These are phyloP conservation scores for Ganoderma leucocontextum DNA, from an alignment of 1,284 basidiomycete species.

Conservation along the genomic window DNA sequence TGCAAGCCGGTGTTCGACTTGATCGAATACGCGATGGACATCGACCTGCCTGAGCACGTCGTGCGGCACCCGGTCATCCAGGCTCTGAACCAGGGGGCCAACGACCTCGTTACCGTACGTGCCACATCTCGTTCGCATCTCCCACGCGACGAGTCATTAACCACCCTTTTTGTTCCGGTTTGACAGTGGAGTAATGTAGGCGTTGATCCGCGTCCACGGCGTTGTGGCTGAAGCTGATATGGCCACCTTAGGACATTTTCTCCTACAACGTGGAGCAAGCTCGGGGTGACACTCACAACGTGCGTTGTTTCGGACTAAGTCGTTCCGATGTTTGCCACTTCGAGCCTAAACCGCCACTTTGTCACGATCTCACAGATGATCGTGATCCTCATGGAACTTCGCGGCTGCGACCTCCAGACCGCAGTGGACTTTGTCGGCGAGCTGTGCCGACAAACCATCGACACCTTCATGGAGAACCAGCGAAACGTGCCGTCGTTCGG, in stretches of 20 bases:
- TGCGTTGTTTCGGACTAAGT: slow-evolving; percentile 24
- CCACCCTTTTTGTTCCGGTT: neutral
- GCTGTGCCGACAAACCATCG: slow-evolving; percentile 44
- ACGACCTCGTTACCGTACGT: slow-evolving; percentile 48
- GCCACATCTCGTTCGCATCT: neutral
- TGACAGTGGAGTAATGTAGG: slow-evolving; percentile 49
- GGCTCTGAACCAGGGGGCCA: slow-evolving; percentile 47
- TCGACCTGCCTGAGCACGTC: slow-evolving; percentile 50
- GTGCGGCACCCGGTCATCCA: slow-evolving; percentile 47
- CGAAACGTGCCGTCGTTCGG: slow-evolving; percentile 44
- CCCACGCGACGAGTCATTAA: slow-evolving; percentile 11
- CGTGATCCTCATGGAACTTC: slow-evolving; percentile 42
- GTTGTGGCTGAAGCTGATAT: slow-evolving; percentile 3
- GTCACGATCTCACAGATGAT: slow-evolving; percentile 36
- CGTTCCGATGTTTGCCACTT: neutral
- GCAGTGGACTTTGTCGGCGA: slow-evolving; percentile 48
- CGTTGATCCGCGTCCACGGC: slow-evolving; percentile 8
- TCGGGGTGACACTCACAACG: slow-evolving; percentile 48
- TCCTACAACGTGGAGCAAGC: slow-evolving; percentile 50
- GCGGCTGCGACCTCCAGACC: slow-evolving; percentile 43
- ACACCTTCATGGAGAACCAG: slow-evolving; percentile 42
- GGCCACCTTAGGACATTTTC: slow-evolving; percentile 45
- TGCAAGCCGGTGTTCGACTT: slow-evolving; percentile 51
- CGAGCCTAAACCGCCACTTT: neutral
- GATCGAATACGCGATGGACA: slow-evolving; percentile 49